phyloP scores from a whole-genome alignment of 2,329 filamentous ascomycete genomes.

The Paracamarosporium sp. region DNA sequence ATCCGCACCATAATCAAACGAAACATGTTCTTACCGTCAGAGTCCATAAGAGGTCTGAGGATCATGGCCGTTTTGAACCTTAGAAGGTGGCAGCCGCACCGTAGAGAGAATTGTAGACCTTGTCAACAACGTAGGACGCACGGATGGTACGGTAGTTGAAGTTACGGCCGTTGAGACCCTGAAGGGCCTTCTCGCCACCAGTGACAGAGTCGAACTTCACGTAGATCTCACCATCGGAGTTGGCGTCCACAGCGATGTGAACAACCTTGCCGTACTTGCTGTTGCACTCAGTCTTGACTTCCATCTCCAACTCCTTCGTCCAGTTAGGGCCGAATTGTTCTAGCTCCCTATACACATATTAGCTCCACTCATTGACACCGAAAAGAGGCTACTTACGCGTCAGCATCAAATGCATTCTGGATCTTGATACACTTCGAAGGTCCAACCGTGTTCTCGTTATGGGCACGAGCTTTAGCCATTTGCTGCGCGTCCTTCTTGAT shows the following conservation, averaged over 20 bases:
- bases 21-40: slow-evolving; percentile 10
- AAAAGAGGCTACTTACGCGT: slow-evolving; percentile 71
- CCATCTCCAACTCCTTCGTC: slow-evolving; percentile 92
- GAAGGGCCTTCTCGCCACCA: slow-evolving; percentile 96
- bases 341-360: slow-evolving; percentile 32
- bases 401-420: slow-evolving; percentile 92
- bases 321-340: slow-evolving; percentile 57
- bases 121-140: slow-evolving; percentile 94
- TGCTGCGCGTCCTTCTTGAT: slow-evolving; percentile 27
- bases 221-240: slow-evolving; percentile 95
- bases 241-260: slow-evolving; percentile 93
- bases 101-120: slow-evolving; percentile 94
- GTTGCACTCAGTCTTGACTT: slow-evolving; percentile 91
- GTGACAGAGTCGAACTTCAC: slow-evolving; percentile 97
- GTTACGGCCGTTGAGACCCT: slow-evolving; percentile 94
- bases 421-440: slow-evolving; percentile 93
- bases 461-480: slow-evolving; percentile 75
- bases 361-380: slow-evolving; percentile 12
- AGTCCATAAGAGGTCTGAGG: not conserved
- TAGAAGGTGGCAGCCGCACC: slow-evolving; percentile 37
- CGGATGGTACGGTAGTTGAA: slow-evolving; percentile 94
- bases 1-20: slow-evolving; percentile 7
- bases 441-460: slow-evolving; percentile 78
- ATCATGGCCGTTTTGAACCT: not conserved
- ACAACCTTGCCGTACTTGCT: slow-evolving; percentile 96